phyloP scores from a whole-genome alignment of 2,329 filamentous ascomycete genomes.

The Aspergillus aculeatinus region DNA sequence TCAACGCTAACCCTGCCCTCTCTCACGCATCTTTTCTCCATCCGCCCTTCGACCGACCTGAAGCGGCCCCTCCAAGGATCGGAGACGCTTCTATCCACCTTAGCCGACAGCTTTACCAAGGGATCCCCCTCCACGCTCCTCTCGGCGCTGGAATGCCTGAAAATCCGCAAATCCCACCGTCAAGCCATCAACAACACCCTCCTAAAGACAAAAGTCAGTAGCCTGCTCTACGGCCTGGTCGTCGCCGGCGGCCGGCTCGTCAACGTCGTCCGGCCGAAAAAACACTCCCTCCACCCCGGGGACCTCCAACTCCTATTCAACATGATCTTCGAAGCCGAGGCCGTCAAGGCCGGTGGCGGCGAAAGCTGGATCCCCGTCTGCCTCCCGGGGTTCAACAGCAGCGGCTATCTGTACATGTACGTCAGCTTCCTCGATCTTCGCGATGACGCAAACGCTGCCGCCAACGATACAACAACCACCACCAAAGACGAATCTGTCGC shows the following conservation, averaged over 20 bases:
- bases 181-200: conserved; percentile 83
- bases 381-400: conserved; percentile 94
- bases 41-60: conserved; percentile 90
- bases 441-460: conserved; percentile 45
- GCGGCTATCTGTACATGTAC: conserved; percentile 97
- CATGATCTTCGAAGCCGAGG: conserved; percentile 95
- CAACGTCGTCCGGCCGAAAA: conserved; percentile 89
- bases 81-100: conserved; percentile 82
- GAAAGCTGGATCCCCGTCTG: conserved; percentile 98
- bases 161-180: conserved; percentile 82
- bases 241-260: conserved; percentile 91
- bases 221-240: conserved; percentile 86
- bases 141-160: conserved; percentile 90
- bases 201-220: conserved; percentile 72
- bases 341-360: conserved; percentile 85
- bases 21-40: conserved; percentile 80
- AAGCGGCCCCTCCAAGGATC: conserved; percentile 87
- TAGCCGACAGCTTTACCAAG: conserved; percentile 91
- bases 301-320: conserved; percentile 97
- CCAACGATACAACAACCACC: conserved; percentile 38
- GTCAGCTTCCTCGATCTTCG: conserved; percentile 83
- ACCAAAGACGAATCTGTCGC: conserved; percentile 72
- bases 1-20: conserved; percentile 90
- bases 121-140: conserved; percentile 87
- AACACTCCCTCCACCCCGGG: conserved; percentile 91